These are phyloP conservation scores for Skeletonema tropicum DNA, from an alignment of 108 stramenopile species.

Conservation along the genomic window DNA sequence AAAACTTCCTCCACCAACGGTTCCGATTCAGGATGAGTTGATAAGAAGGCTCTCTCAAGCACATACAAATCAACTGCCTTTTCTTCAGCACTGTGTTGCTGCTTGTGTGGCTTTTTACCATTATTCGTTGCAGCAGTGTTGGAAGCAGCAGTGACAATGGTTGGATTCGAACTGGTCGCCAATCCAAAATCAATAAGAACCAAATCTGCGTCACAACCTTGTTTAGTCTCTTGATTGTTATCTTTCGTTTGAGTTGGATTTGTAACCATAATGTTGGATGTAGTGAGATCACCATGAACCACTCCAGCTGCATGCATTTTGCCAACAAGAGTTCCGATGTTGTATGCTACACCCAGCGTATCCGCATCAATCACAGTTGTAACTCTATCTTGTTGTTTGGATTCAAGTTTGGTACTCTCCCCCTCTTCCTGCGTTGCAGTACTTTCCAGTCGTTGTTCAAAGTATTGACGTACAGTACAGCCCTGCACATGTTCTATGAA, in stretches of 20 bases:
- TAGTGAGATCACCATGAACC: conserved; percentile 97
- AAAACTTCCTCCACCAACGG: conserved; percentile 71
- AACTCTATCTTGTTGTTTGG: conserved; percentile 32
- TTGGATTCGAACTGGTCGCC: conserved; percentile 42
- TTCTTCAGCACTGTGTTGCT: conserved; percentile 80
- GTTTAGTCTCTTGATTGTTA: not conserved
- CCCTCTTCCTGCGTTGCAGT: not conserved
- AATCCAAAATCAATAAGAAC: conserved; percentile 96
- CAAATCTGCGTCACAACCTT: conserved; percentile 37
- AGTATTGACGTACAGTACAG: conserved; percentile 65
- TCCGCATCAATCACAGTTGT: conserved; percentile 37
- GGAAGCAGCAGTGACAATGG: conserved; percentile 4
- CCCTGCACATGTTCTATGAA: conserved; percentile 75
- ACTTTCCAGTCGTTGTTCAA: conserved; percentile 38
- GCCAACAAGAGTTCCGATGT: conserved; percentile 81
- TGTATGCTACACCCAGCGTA: conserved; percentile 46
- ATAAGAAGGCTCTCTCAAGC: conserved; percentile 91
- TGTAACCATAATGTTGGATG: conserved; percentile 90
- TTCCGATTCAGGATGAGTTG: conserved; percentile 88
- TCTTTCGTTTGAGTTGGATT: conserved; percentile 30
- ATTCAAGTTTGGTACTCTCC: not conserved
- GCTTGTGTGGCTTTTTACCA: conserved; percentile 52
- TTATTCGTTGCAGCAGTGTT: not conserved
- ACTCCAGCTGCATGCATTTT: conserved; percentile 88
- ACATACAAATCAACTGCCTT: conserved; percentile 98